Evolutionary conservation across 495 filamentous ascomycete genomes (phyloP).

Genomic region (Corynascus novoguineensis): DNA sequence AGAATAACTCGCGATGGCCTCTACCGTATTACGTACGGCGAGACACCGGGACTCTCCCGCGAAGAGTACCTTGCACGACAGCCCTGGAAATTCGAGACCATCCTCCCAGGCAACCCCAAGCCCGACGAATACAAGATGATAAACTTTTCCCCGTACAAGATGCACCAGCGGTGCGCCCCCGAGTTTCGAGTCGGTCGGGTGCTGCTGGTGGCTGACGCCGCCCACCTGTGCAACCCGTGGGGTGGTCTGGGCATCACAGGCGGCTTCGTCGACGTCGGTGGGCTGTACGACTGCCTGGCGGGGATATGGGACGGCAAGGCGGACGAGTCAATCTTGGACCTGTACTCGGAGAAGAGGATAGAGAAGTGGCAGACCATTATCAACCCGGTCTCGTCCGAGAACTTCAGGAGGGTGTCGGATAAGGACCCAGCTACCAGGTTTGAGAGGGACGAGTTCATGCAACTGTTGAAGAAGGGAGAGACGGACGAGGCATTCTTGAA

Average conservation of each 20-base stretch:
- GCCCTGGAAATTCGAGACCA: conserved; percentile 41
- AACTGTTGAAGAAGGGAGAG: conserved; percentile 34
- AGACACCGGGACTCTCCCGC: conserved; percentile 38
- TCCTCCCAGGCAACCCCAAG: conserved; percentile 51
- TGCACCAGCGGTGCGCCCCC: conserved; percentile 51
- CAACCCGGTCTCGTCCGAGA: conserved; percentile 44
- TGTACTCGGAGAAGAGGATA: conserved; percentile 45
- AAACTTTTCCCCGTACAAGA: conserved; percentile 47
- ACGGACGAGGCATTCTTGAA: conserved; percentile 16
- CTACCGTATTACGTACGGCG: conserved; percentile 54
- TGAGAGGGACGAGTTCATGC: conserved; percentile 40
- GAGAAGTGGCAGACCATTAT: conserved; percentile 45
- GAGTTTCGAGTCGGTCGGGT: conserved; percentile 46
- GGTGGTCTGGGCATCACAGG: conserved; percentile 52
- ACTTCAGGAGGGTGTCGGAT: conserved; percentile 34
- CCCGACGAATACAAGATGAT: conserved; percentile 46
- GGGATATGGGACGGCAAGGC: conserved; percentile 43
- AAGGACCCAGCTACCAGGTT: conserved; percentile 28
- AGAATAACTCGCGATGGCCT: conserved; percentile 49
- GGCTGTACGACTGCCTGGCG: conserved; percentile 45
- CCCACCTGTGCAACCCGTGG: conserved; percentile 49
- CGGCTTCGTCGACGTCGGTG: conserved; percentile 49
- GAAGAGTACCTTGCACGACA: conserved; percentile 46
- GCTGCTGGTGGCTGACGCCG: conserved; percentile 54
- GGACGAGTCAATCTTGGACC: conserved; percentile 46